Base-by-base conservation (phyloP, 2,329 filamentous ascomycete species). In the Lachnellula cervina region DNA sequence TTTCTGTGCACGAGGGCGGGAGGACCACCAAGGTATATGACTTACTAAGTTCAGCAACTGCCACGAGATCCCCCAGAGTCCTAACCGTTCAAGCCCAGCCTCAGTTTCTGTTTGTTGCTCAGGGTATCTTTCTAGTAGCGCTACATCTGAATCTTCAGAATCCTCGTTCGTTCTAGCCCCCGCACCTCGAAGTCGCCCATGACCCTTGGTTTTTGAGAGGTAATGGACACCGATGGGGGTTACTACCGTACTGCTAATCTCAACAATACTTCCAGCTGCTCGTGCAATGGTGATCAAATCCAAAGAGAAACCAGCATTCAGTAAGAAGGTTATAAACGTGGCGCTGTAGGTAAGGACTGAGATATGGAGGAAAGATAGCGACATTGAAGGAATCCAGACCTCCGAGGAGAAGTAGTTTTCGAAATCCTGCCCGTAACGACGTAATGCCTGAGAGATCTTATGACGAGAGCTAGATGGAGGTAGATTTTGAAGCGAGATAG, bases 261-360 rank as follows among this genome's bases (percentile, higher is more conserved):
- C 80, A n/a, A 80, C 74, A 7, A 74, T 48, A 5, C 78, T 77
- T 3, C 78, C 76, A 17, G 72, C 69, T 6, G 75, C 75, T 37
- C 77, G 70, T 55, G 76, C 74, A 35, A 73, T 62, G 2, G 76
- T 80, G 34, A 82, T 75, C 4, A 73, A 64, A 8, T 75, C 68
- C 3, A 79, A 71, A 0, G 69, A 77, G 56, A 79, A 80, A 0
- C 77, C 77, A 3, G 72, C 68, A 38, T 75, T 74, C 3, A 82
- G 71, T 3, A 83, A 69, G 56, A 79, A 83, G 0, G 80, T 82
- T 42, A 80, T 72, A 73, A 82, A 81, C 6, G 79, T 79, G 1
- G 76, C 75, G 1, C 76, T 72, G 62, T 81, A 82, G 1, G 78
- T 77, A 16, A 83, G 69, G 16, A 81, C 78, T 1, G 80, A 82